A percentile compares a stretch with the other conserved stretches of the same genome.
Conservation (phyloP, 768 basidiomycete species). For the Myochromella boudieri region DNA sequence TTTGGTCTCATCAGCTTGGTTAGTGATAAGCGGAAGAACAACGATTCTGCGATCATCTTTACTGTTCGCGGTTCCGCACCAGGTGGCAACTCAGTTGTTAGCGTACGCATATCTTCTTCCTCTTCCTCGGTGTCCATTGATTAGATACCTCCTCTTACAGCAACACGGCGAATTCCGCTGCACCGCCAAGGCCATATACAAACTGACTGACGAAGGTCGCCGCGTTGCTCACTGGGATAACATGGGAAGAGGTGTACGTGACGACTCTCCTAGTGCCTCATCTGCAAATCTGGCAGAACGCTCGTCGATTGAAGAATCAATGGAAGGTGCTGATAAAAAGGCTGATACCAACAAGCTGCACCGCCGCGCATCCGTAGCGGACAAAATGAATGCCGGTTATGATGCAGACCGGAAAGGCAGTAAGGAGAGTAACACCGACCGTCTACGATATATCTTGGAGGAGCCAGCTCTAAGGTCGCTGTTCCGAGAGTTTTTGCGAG, state of each 20-base stretch:
- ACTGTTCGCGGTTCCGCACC: constrained; percentile 83
- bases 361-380: constrained; percentile 74
- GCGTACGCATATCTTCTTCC: constrained; percentile 42
- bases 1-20: constrained; percentile 89
- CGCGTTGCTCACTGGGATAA: constrained; percentile 84
- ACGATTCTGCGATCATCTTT: constrained; percentile 91
- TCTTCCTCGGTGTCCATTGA: constrained; percentile 10
- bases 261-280: constrained; percentile 68
- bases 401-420: constrained; percentile 55
- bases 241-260: constrained; percentile 36
- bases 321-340: constrained; percentile 33
- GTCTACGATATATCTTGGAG: constrained; percentile 88
- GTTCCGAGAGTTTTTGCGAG: constrained; percentile 92
- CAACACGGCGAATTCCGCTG: constrained; percentile 96
- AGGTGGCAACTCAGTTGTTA: constrained; percentile 71
- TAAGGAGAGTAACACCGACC: constrained; percentile 91
- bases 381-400: constrained; percentile 61
- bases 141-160: constrained; percentile 36
- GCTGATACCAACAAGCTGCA: constrained; percentile 66
- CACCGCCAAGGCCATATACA: constrained; percentile 93
- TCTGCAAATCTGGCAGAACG: constrained; percentile 61
- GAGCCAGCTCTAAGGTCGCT: constrained; percentile 85
- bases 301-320: constrained; percentile 56
- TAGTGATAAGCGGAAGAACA: constrained; percentile 88
- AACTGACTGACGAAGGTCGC: constrained; percentile 89